Base-by-base conservation (phyloP, 2,329 filamentous ascomycete species). In the Fonsecaea erecta region DNA sequence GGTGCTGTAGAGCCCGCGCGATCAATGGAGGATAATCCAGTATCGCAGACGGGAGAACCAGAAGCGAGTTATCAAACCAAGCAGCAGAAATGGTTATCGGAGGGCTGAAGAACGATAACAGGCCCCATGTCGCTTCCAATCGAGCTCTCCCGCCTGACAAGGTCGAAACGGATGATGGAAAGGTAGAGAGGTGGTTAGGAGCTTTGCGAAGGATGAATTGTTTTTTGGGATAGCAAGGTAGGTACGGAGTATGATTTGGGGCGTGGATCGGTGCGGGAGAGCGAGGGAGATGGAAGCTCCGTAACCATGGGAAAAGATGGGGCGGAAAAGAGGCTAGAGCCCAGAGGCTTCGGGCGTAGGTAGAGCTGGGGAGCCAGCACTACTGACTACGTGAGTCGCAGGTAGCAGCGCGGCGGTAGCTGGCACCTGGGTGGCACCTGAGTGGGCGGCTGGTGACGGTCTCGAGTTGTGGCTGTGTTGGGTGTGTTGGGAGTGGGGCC, bases 61-160 rank as follows among this genome's bases (percentile, higher is more conserved):
- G 56, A 30, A 57, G 52, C 37, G 35, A 28, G 51, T 60, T 51
- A 28, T 52, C 34, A 30, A 52, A 34, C 46, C 40, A 21, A 21
- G 28, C 56, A 40, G 40, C 24, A 43, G 46, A 16, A 35, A 30
- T 40, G 60, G 55, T 61, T 67, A 67, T 64, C 54, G 56, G 18
- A 57, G 52, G 51, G 57, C 52, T 62, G 52, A 48, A 48, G 48
- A 34, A 30, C 52, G 46, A 58, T 40, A 66, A 64, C 40, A 65
- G 60, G 18, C 59, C 54, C 65, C 28, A 68, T 68, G 57, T 66
- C 63, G 58, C 53, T 54, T 34, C 16, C 14, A 3, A 30, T 53
- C 24, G 51, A 54, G 35, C 34, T 54, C 26, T 40, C 59, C 35
- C 28, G 32, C 30, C 34, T 21, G 14, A n/a, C 8, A 35, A 37